Percentiles rank a stretch among this genome's conserved stretches.
Evolutionary conservation across 306 rosid species (phyloP).

Genomic region (Cyamopsis tetragonoloba): DNA sequence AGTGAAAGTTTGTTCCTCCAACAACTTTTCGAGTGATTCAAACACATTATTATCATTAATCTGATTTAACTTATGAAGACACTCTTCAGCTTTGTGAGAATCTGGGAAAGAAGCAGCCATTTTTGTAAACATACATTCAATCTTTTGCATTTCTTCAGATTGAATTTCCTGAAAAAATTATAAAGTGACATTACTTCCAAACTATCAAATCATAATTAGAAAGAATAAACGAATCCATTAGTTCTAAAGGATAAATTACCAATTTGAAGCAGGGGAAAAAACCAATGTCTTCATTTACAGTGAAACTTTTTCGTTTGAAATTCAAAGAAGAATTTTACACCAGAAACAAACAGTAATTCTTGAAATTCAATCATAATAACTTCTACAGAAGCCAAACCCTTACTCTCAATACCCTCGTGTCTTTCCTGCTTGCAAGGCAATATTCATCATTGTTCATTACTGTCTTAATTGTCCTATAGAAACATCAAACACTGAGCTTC

Average conservation of each 20-base stretch:
- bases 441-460: background rate
- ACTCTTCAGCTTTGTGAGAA: conserved; percentile 67
- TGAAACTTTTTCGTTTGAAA: background rate
- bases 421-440: background rate
- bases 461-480: too few species aligned
- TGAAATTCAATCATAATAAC: conserved; percentile 15
- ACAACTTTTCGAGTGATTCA: conserved; percentile 51
- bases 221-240: background rate
- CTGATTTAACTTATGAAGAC: conserved; percentile 63
- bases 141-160: conserved; percentile 61
- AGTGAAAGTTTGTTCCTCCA: conserved; percentile 47
- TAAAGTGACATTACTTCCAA: conserved; percentile 4
- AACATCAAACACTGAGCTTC: background rate
- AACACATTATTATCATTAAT: conserved; percentile 69
- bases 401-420: background rate
- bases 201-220: conserved; percentile 22
- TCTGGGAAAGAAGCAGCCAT: conserved; percentile 74
- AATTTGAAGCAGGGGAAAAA: background rate
- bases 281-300: background rate
- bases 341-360: background rate
- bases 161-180: conserved; percentile 54
- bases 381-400: background rate
- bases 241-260: background rate
- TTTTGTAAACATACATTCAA: conserved; percentile 43
- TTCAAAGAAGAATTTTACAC: background rate